A percentile compares a stretch with the other conserved stretches of the same genome.
phyloP scores from a whole-genome alignment of 257 asterid genomes.

The Rauvolfia tetraphylla region DNA sequence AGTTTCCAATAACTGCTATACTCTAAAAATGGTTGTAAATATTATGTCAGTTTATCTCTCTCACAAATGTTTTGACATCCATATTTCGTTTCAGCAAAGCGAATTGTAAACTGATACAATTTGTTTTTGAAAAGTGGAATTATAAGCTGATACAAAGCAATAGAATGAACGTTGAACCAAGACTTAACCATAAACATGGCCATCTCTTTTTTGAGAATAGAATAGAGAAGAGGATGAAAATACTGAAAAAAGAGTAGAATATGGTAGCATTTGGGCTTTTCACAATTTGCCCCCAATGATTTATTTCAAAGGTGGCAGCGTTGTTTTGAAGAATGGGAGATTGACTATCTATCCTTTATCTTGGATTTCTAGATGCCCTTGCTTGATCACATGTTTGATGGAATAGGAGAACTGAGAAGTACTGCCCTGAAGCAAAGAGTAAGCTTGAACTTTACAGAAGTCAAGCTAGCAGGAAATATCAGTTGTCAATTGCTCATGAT shows the following conservation, averaged over 20 bases:
- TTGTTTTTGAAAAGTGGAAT: too few species aligned
- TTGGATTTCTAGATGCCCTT: background rate
- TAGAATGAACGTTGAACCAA: too few species aligned
- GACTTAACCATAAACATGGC: too few species aligned
- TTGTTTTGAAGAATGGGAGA: background rate
- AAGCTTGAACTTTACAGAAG: background rate
- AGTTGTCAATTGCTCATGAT: background rate
- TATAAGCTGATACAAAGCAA: too few species aligned
- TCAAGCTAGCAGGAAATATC: constrained; percentile 2
- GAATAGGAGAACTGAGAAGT: background rate
- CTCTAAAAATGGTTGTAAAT: background rate
- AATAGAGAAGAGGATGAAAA: background rate
- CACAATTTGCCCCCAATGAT: background rate
- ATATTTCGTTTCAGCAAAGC: background rate
- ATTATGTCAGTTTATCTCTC: background rate
- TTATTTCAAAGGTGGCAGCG: background rate
- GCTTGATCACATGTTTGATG: background rate
- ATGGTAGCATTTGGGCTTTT: background rate
- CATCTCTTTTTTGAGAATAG: too few species aligned
- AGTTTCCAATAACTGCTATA: too few species aligned
- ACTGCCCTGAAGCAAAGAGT: background rate
- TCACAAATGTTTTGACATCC: background rate
- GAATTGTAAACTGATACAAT: background rate
- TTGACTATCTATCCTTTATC: background rate
- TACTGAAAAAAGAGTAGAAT: background rate